Conservation (phyloP, 208 protist genomes). For the Leishmania braziliensis region DNA sequence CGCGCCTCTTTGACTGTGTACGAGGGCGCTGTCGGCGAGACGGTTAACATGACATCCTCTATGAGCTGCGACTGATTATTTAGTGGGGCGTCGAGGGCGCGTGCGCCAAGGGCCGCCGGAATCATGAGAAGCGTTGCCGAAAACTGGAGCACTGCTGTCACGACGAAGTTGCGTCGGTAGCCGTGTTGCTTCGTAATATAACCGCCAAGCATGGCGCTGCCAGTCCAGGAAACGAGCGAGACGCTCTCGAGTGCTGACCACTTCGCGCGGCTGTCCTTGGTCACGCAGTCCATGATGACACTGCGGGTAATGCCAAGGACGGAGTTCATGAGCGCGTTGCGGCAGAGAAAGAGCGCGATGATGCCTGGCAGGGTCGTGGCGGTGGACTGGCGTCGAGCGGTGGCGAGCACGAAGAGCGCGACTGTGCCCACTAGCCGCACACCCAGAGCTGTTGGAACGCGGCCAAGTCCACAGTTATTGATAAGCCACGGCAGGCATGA, state of each 20-base stretch:
- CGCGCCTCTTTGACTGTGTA: neutral
- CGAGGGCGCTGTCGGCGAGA: neutral
- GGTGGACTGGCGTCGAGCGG: neutral
- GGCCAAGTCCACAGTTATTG: constrained; percentile 12
- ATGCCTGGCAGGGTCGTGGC: constrained; percentile 12
- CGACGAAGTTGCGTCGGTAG: constrained; percentile 49
- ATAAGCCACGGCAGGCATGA: constrained; percentile 30
- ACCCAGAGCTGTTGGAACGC: constrained; percentile 36
- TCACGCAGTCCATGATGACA: constrained; percentile 73
- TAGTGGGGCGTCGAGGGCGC: constrained; percentile 10
- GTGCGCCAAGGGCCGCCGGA: constrained; percentile 39
- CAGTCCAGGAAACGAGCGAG: constrained; percentile 63
- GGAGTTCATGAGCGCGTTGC: constrained; percentile 72
- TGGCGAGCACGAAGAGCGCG: constrained; percentile 31
- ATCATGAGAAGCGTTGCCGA: constrained; percentile 35
- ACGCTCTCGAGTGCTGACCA: constrained; percentile 78
- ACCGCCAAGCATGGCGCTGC: constrained; percentile 63
- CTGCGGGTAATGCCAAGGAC: constrained; percentile 61
- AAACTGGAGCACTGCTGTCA: constrained; percentile 57
- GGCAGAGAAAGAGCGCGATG: constrained; percentile 37
- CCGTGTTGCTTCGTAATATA: constrained; percentile 41
- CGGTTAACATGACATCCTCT: neutral
- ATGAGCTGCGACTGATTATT: neutral
- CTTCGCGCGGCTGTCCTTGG: constrained; percentile 41
- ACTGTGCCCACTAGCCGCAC: constrained; percentile 42